phyloP scores from a whole-genome alignment of 139 green algal species.

The Spirogloea muscicola region DNA sequence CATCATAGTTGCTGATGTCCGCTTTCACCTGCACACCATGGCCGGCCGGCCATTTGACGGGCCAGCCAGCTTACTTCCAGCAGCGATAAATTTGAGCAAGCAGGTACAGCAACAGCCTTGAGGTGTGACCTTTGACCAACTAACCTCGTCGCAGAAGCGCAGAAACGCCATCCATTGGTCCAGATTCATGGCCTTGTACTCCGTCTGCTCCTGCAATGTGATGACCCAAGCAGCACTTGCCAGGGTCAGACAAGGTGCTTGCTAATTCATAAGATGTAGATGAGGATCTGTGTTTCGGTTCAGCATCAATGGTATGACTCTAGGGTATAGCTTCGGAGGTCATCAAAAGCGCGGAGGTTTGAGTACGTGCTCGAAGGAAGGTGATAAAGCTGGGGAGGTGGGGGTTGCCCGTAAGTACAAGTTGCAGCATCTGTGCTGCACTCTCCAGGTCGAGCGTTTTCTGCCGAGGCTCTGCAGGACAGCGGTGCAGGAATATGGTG shows the following conservation, averaged over 20 bases:
- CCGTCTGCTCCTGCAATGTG: slow-evolving; percentile 41
- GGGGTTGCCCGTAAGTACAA: slow-evolving; percentile 46
- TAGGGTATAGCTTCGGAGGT: neutral
- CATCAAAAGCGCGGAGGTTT: neutral
- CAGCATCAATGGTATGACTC: too few species aligned
- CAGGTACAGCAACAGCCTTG: too few species aligned
- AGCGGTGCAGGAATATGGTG: neutral
- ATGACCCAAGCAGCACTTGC: neutral
- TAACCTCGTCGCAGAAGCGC: slow-evolving; percentile 57
- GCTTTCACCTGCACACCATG: slow-evolving; percentile 29
- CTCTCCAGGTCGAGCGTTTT: slow-evolving; percentile 49
- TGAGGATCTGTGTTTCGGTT: too few species aligned
- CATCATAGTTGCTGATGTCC: slow-evolving; percentile 61
- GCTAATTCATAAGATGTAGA: too few species aligned
- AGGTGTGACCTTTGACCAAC: too few species aligned
- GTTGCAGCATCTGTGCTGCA: slow-evolving; percentile 55
- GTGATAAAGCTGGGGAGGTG: slow-evolving; percentile 48
- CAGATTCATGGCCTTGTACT: slow-evolving; percentile 60
- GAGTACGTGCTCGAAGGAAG: slow-evolving; percentile 46
- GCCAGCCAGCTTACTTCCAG: too few species aligned
- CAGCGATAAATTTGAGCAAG: too few species aligned
- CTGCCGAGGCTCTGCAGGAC: slow-evolving; percentile 24
- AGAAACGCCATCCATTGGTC: slow-evolving; percentile 63
- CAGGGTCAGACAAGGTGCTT: neutral
- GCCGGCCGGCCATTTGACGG: too few species aligned